Evolutionary conservation across 1,139 yeast genomes (phyloP), one percentile per base, ranked within the genome.

Genomic region (Blastobotrys persicus): DNA sequence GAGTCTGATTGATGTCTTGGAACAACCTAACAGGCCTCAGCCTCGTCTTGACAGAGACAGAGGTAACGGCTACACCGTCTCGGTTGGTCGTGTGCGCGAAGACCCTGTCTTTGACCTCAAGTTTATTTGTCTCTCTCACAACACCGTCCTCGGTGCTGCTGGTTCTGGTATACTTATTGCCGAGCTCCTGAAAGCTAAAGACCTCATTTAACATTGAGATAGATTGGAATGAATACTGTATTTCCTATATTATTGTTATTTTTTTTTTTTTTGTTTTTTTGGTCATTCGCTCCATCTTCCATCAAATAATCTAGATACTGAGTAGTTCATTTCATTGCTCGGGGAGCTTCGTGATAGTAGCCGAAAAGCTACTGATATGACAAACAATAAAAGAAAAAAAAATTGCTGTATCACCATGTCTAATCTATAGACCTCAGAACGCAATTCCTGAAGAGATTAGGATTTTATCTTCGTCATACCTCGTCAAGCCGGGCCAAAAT

Each of bases 91-190:
- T 72, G 74, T 92, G 51, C 84, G 99, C 74, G 87, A 81, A 59
- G 98, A 92, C 66, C 88, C 96, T 14, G 88, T 92, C 11, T 77
- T 92, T 62, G 98, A 94, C 69, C 82, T 81, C 75, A 94, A 92
- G 74, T 92, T 92, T 91, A 96, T 92, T 51, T 94, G 89, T 28
- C 76, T 92, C 59, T 89, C 97, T 20, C 99, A 92, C 72, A 92
- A 92, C 76, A 92, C 99, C 51, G 80, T 92, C 61, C 87, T 92
- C 59, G 99, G 99, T 64, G 99, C 98, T 62, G 99, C 99, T 28
- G 99, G 99, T 65, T 87, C 98, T n/a, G 98, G 98, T 69, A 78
- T 92, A 55, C 81, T 92, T 69, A 92, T 94, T 69, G 98, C 96
- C 45, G 99, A 92, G 73, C 77, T 88, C 53, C 78, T 92, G 62